Evolutionary conservation across 805 yeast genomes (phyloP).

Genomic region (Nakazawaea ambrosiae): DNA sequence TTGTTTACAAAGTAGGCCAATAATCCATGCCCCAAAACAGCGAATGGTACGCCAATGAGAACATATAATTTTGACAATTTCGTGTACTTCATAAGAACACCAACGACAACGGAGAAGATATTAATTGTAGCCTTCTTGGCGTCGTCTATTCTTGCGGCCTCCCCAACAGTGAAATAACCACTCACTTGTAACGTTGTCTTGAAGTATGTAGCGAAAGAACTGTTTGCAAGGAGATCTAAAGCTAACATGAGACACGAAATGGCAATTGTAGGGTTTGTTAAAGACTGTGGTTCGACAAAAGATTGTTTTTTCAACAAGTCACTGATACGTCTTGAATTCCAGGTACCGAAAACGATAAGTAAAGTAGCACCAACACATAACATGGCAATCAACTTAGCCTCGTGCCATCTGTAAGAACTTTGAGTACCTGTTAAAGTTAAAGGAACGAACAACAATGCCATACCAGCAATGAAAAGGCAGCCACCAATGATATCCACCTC

Average conservation of each 20-base stretch:
- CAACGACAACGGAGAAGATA: conserved; percentile 20
- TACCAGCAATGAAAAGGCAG: conserved; percentile 15
- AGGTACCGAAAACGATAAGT: conserved; percentile 10
- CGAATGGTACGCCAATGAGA: conserved; percentile 17
- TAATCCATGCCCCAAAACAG: conserved; percentile 21
- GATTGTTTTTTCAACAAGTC: conserved; percentile 13
- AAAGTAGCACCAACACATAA: conserved; percentile 18
- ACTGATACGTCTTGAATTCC: conserved; percentile 15
- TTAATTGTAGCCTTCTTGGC: conserved; percentile 23
- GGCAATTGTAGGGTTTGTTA: conserved; percentile 15
- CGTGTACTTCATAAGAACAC: conserved; percentile 23
- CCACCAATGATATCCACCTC: conserved; percentile 21
- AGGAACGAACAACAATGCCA: conserved; percentile 21
- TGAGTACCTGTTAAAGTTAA: conserved; percentile 21
- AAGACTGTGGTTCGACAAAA: conserved; percentile 20
- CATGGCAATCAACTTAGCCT: conserved; percentile 19
- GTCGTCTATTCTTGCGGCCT: conserved; percentile 23
- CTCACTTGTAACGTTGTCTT: conserved; percentile 23
- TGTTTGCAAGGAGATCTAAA: conserved; percentile 19
- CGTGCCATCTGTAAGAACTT: conserved; percentile 18
- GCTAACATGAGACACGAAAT: conserved; percentile 15
- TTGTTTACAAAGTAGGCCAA: conserved; percentile 19
- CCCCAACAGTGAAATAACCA: conserved; percentile 21
- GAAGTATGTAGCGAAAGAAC: conserved; percentile 20
- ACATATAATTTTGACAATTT: conserved; percentile 21